A percentile compares a stretch with the other conserved stretches of the same genome.
These are phyloP conservation scores for Datura wrightii DNA, from an alignment of 257 asterid genomes.

Conservation along the genomic window DNA sequence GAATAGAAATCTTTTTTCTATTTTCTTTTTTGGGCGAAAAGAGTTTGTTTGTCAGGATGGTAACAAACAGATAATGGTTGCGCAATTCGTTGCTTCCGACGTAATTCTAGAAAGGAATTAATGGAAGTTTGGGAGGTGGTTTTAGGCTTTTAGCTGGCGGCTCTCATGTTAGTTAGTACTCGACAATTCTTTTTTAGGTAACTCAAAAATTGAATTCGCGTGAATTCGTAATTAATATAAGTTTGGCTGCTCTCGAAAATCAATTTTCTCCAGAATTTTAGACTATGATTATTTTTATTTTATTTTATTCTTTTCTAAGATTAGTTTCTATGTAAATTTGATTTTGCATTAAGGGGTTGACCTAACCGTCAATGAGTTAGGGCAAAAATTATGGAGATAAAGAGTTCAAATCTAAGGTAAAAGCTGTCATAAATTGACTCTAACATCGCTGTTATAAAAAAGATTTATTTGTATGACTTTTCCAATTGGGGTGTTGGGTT, in stretches of 20 bases:
- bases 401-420: background rate
- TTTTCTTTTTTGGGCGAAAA: background rate
- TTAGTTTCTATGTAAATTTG: background rate
- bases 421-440: background rate
- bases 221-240: background rate
- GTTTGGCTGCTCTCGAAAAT: background rate
- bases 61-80: background rate
- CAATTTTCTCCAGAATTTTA: background rate
- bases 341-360: background rate
- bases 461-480: background rate
- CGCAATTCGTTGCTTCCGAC: background rate
- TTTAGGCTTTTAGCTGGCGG: constrained; percentile 12
- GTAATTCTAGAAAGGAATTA: background rate
- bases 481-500: background rate
- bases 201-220: background rate
- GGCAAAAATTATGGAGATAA: background rate
- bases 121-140: background rate
- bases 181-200: background rate
- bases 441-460: background rate
- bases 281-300: fast-evolving
- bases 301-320: background rate
- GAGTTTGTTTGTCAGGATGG: constrained; percentile 7
- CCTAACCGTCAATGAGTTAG: background rate
- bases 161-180: background rate
- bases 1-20: too few species aligned